Evolutionary conservation across 2,329 filamentous ascomycete genomes (phyloP), one percentile per base, ranked within the genome.

Genomic region (Hymenoscyphus fraxineus): DNA sequence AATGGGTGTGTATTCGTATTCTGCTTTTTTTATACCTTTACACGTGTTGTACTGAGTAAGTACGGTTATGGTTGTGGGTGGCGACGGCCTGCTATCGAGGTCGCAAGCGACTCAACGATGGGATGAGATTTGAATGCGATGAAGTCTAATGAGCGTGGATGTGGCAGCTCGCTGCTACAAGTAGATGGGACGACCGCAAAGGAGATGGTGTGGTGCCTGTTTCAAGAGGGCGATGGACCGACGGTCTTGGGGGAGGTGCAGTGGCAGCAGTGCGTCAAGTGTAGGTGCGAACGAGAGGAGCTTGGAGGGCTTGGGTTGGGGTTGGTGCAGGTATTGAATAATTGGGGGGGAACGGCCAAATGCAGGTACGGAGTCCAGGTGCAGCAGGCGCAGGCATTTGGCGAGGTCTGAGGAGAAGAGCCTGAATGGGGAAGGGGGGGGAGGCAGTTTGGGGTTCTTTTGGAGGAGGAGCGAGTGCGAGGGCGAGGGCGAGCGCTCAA

Each of bases 61-160:
- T 12, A 12, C 3, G 6, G 10, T 27, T 27, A 57, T 9, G 55
- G 9, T 16, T 35, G 35, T 6, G 35, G 35, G 32, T 57, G 55
- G 55, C 55, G 55, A 57, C 55, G 55, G 55, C 55, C 55, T 27
- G 19, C 55, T 32, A 57, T 57, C 55, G 55, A 13, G 51, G 55
- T 35, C 32, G 55, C 32, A 57, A 35, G 32, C 32, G 31, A 57
- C 32, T 6, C 31, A 15, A 35, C 32, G 32, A 38, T 38, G 31
- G 22, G 51, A 31, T 13, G 9, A 15, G 55, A 10, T 27, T 32
- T 57, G 55, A 27, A 38, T 35, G 31, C 6, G 32, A 31, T 32
- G 55, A 57, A 57, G 55, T 57, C 32, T 35, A 57, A 57, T 31
- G 55, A 57, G 55, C 32, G 55, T 57, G 55, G 51, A 13, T n/a